These are phyloP conservation scores for Physcomitrellopsis africana DNA, from an alignment of 225 moss, liverwort and hornwort genomes.

Conservation along the genomic window DNA sequence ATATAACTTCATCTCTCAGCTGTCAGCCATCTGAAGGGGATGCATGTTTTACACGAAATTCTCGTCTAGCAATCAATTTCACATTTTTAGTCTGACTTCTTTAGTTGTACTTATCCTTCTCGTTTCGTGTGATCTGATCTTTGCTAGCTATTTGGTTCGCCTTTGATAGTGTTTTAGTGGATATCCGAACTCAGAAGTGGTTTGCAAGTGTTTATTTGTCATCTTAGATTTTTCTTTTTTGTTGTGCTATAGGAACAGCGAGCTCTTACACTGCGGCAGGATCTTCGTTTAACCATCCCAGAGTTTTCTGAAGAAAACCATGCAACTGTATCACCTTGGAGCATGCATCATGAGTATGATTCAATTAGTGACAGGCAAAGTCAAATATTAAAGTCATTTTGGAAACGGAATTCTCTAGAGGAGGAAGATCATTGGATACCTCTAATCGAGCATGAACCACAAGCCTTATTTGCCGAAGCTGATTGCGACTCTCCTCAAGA, in stretches of 20 bases:
- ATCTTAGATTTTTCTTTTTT: slow-evolving; percentile 27
- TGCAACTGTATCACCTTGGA: slow-evolving; percentile 19
- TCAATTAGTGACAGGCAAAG: slow-evolving; percentile 26
- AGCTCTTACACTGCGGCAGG: slow-evolving; percentile 51
- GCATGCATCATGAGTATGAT: slow-evolving; percentile 25
- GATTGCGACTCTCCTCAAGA: slow-evolving; percentile 38
- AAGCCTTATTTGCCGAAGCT: slow-evolving; percentile 48
- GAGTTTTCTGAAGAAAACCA: slow-evolving; percentile 37
- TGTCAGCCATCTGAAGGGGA: slow-evolving; percentile 9
- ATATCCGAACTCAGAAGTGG: slow-evolving; percentile 3
- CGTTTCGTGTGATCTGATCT: too few species aligned
- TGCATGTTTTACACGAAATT: not conserved
- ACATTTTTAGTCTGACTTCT: too few species aligned
- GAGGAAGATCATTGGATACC: slow-evolving; percentile 60
- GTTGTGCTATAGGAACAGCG: slow-evolving; percentile 46
- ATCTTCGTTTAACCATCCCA: slow-evolving; percentile 55
- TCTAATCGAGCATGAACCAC: slow-evolving; percentile 45
- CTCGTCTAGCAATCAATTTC: too few species aligned
- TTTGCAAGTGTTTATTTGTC: slow-evolving; percentile 7
- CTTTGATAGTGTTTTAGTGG: not conserved
- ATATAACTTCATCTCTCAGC: slow-evolving; percentile 5
- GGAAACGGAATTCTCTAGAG: slow-evolving; percentile 49
- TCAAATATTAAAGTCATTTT: slow-evolving; percentile 31
- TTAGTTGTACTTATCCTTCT: too few species aligned
- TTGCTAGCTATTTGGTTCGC: too few species aligned